These are phyloP conservation scores for Daldinia sp. DNA, from an alignment of 2,329 filamentous ascomycete species.

Conservation along the genomic window DNA sequence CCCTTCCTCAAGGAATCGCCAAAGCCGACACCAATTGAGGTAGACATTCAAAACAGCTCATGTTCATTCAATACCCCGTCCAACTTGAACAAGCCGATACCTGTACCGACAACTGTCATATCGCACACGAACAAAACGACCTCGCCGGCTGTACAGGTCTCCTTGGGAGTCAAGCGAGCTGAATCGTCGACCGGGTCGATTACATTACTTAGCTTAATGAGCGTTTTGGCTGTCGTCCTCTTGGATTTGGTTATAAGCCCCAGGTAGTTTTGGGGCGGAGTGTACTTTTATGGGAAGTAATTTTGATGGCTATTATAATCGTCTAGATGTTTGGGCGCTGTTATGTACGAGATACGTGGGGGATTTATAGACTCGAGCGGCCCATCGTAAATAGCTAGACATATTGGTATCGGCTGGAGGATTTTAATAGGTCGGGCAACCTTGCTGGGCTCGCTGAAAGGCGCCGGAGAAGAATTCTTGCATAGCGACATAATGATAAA, in stretches of 20 bases:
- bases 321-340: neutral
- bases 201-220: conserved; percentile 16
- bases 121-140: conserved; percentile 33
- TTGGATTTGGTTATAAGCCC: conserved; percentile 15
- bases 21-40: conserved; percentile 5
- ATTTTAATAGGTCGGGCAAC: conserved; percentile 62
- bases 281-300: neutral
- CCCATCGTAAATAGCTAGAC: conserved; percentile 6
- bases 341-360: neutral
- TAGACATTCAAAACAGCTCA: conserved; percentile 3
- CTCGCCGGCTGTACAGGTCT: conserved; percentile 36
- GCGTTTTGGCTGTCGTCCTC: conserved; percentile 25
- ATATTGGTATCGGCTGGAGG: conserved; percentile 1
- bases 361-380: neutral
- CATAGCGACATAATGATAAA: conserved; percentile 98
- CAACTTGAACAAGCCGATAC: conserved; percentile 15
- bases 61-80: conserved; percentile 12
- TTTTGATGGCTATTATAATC: neutral
- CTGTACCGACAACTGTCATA: conserved; percentile 26
- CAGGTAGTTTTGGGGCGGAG: neutral
- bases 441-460: conserved; percentile 71
- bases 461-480: conserved; percentile 88
- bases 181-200: conserved; percentile 11
- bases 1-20: conserved; percentile 35
- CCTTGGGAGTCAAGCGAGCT: conserved; percentile 23